A percentile compares a stretch with the other conserved stretches of the same genome.
These are phyloP conservation scores for Pseudogymnoascus sp. DNA, from an alignment of 2,329 filamentous ascomycete genomes.

Conservation along the genomic window DNA sequence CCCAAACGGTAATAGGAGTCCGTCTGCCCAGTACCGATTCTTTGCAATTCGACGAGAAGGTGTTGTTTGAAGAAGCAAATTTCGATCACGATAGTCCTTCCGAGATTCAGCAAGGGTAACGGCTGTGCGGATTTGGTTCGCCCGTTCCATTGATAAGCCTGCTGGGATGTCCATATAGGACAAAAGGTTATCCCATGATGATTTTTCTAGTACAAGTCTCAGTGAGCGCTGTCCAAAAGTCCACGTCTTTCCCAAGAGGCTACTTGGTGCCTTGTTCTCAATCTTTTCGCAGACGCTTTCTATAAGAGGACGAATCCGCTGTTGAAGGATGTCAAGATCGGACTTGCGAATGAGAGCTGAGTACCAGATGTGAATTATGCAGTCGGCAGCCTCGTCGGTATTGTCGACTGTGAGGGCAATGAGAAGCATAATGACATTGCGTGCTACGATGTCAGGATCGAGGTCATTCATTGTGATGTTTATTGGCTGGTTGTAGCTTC, in stretches of 20 bases:
- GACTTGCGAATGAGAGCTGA: conserved; percentile 27
- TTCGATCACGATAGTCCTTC: conserved; percentile 30
- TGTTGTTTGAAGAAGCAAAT: conserved; percentile 20
- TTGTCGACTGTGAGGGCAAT: conserved; percentile 19
- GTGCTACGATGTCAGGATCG: conserved; percentile 32
- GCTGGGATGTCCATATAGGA: conserved; percentile 23
- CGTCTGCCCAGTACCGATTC: conserved; percentile 31
- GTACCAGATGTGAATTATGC: conserved; percentile 38
- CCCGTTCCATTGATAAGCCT: conserved; percentile 20
- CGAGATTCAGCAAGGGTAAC: conserved; percentile 26
- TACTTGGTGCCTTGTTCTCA: conserved; percentile 19
- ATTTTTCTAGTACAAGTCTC: conserved; percentile 26
- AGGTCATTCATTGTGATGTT: conserved; percentile 34
- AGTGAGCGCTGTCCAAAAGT: conserved; percentile 10
- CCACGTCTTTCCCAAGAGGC: conserved; percentile 10
- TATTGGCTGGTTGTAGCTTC: conserved; percentile 21
- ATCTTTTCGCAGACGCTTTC: conserved; percentile 30
- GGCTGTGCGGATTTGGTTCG: conserved; percentile 21
- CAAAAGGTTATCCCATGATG: conserved; percentile 28
- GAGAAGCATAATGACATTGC: conserved; percentile 36
- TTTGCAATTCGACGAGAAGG: conserved; percentile 25
- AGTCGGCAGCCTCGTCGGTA: neutral
- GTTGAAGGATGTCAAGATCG: conserved; percentile 4
- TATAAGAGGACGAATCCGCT: conserved; percentile 21
- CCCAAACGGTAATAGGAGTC: conserved; percentile 36